A percentile compares a stretch with the other conserved stretches of the same genome.
Evolutionary conservation across 2,329 filamentous ascomycete species (phyloP).

Genomic region (Claviceps purpurea): DNA sequence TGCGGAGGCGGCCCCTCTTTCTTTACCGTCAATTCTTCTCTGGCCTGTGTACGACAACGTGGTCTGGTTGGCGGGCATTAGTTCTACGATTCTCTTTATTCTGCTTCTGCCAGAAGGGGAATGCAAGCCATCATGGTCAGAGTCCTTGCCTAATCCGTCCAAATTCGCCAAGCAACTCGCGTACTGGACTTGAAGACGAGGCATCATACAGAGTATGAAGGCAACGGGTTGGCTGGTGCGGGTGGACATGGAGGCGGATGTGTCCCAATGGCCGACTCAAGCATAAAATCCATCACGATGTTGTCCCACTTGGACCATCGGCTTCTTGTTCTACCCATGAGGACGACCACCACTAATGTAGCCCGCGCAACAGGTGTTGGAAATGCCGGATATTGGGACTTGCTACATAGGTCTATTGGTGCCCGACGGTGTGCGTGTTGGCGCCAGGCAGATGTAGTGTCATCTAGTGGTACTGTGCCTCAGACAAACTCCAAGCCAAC

Average conservation of each 20-base stretch:
- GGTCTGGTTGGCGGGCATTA: background rate
- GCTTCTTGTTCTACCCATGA: background rate
- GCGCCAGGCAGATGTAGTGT: background rate
- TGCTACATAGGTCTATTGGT: background rate
- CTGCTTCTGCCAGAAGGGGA: background rate
- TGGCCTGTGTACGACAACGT: background rate
- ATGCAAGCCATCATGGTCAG: background rate
- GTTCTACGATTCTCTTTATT: background rate
- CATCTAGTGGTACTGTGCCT: background rate
- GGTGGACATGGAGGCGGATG: background rate
- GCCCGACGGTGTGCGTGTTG: conserved; percentile 3
- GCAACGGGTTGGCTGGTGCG: background rate
- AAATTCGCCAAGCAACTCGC: background rate
- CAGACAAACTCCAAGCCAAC: background rate
- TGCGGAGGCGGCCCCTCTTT: conserved; percentile 3
- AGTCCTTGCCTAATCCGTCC: background rate
- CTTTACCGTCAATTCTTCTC: background rate
- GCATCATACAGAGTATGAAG: background rate
- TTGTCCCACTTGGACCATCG: background rate
- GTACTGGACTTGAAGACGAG: background rate
- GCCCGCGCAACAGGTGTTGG: background rate
- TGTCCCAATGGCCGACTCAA: background rate
- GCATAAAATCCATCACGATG: background rate
- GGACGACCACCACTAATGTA: background rate
- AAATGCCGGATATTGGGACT: background rate